Conservation (phyloP, 2,329 filamentous ascomycete genomes). For the Cercospora sojina region DNA sequence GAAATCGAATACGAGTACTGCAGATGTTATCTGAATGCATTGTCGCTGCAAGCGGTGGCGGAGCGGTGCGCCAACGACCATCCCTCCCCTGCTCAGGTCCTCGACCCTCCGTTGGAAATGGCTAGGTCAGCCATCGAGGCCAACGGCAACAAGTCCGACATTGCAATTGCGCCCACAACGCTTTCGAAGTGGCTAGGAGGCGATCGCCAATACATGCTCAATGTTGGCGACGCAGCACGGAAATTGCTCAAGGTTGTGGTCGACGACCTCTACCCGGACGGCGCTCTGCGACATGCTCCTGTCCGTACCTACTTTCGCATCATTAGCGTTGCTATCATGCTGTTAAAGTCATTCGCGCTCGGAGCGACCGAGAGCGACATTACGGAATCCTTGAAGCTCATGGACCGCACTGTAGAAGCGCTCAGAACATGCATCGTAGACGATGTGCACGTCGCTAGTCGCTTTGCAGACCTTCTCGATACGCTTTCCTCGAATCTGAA, state of each 20-base stretch:
- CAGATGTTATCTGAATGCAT: constrained; percentile 88
- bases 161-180: constrained; percentile 47
- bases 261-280: constrained; percentile 69
- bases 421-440: constrained; percentile 77
- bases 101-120: constrained; percentile 33
- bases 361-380: constrained; percentile 78
- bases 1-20: constrained; percentile 96
- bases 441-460: constrained; percentile 79
- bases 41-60: constrained; percentile 91
- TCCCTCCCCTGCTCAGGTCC: constrained; percentile 37
- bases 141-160: constrained; percentile 41
- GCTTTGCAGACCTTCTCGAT: constrained; percentile 79
- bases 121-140: constrained; percentile 37
- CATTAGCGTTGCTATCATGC: constrained; percentile 79
- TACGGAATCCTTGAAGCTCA: constrained; percentile 69
- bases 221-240: constrained; percentile 74
- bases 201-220: constrained; percentile 61
- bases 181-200: constrained; percentile 55
- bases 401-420: constrained; percentile 72
- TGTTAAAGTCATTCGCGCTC: constrained; percentile 79
- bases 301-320: constrained; percentile 85
- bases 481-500: constrained; percentile 72
- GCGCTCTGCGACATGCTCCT: constrained; percentile 77
- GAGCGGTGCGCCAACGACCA: constrained; percentile 84
- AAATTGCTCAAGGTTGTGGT: constrained; percentile 76